Evolutionary conservation across 352 stramenopile genomes (phyloP).

Genomic region (Pythium aphanidermatum): DNA sequence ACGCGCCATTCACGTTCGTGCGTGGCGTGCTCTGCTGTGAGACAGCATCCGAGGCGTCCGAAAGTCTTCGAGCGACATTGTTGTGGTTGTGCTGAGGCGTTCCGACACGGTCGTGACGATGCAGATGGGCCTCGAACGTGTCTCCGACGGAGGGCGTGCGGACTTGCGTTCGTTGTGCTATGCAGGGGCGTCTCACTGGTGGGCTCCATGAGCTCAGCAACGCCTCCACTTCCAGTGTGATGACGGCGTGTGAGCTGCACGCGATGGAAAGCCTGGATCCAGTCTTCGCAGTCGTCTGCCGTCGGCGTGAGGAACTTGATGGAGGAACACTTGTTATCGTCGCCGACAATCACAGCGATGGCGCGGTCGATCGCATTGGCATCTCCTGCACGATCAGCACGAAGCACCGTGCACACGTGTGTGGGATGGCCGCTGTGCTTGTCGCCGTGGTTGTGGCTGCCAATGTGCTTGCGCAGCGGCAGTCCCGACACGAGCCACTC

Average conservation of each 20-base stretch:
- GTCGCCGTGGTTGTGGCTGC: constrained; percentile 16
- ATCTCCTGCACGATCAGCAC: constrained; percentile 28
- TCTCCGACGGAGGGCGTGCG: not conserved
- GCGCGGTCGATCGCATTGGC: constrained; percentile 25
- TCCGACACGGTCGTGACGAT: not conserved
- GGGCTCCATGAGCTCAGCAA: not conserved
- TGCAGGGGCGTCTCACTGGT: not conserved
- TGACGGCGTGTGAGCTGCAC: constrained; percentile 35
- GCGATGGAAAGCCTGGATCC: constrained; percentile 50
- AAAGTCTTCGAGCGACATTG: not conserved
- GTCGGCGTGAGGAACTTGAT: constrained; percentile 38
- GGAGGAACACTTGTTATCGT: constrained; percentile 38
- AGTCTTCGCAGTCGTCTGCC: constrained; percentile 32
- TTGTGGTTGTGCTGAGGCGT: not conserved
- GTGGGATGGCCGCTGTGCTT: constrained; percentile 30
- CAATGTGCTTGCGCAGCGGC: constrained; percentile 23
- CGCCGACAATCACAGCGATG: constrained; percentile 37
- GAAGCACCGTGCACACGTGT: constrained; percentile 45
- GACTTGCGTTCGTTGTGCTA: not conserved
- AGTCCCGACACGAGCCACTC: constrained; percentile 48
- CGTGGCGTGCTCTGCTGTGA: constrained; percentile 6
- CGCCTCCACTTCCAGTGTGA: not conserved
- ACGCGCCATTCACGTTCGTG: not conserved
- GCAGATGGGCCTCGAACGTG: not conserved
- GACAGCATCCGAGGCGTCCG: constrained; percentile 14